Conservation (phyloP, 306 rosid species). For the Vachellia collinsii region DNA sequence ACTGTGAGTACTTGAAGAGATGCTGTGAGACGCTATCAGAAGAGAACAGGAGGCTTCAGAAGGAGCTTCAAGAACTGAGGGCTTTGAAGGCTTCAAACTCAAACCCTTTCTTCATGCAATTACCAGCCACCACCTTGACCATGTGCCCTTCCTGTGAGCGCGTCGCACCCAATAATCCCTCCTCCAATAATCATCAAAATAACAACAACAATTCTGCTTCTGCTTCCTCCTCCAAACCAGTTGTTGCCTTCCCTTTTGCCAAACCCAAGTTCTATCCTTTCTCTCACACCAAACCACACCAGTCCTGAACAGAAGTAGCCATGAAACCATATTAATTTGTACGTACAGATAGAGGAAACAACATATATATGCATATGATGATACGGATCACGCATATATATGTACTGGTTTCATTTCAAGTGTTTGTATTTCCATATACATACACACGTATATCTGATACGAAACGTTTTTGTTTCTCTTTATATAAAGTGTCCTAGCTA, state of each 20-base stretch:
- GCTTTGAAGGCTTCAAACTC: conserved; percentile 60
- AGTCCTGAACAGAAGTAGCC: not conserved
- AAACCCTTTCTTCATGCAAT: conserved; percentile 71
- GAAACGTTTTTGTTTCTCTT: not conserved
- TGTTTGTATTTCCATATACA: not conserved
- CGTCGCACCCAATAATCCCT: conserved; percentile 55
- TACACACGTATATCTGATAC: not conserved
- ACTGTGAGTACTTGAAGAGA: not conserved
- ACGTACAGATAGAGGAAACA: not conserved
- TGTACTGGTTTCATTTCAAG: not conserved
- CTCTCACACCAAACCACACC: conserved; percentile 39
- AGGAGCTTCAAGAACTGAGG: conserved; percentile 77
- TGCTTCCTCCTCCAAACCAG: conserved; percentile 27
- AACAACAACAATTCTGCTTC: conserved; percentile 1
- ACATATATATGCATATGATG: not conserved
- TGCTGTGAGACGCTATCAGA: conserved; percentile 70
- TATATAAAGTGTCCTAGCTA: not conserved
- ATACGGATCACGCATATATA: not conserved
- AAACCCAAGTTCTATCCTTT: conserved; percentile 55
- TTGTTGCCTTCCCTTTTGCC: conserved; percentile 46
- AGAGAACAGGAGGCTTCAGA: conserved; percentile 73
- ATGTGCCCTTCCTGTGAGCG: conserved; percentile 86
- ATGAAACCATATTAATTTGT: no score
- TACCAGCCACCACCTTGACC: conserved; percentile 82
- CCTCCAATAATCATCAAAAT: conserved; percentile 21